phyloP scores from a whole-genome alignment of 2,329 filamentous ascomycete species.

The Fusarium sp. region DNA sequence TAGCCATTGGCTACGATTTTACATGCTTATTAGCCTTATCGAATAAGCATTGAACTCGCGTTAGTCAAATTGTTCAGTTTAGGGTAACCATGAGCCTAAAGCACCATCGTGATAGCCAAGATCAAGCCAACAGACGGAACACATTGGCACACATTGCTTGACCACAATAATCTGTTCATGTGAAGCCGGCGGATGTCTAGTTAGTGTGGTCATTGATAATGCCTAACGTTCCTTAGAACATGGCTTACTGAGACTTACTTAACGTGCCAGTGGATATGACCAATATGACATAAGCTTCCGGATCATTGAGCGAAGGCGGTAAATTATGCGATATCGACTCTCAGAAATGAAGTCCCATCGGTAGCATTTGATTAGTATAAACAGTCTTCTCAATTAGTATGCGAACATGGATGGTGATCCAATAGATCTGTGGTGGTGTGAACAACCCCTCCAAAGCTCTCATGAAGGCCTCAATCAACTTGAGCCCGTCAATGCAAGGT shows the following conservation, averaged over 20 bases:
- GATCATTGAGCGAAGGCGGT: background rate
- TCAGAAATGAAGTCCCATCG: background rate
- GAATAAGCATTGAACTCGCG: background rate
- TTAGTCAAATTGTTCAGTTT: background rate
- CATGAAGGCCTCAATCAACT: background rate
- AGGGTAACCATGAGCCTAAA: background rate
- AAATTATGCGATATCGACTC: background rate
- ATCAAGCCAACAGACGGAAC: background rate
- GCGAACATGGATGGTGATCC: background rate
- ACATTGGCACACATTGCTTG: background rate
- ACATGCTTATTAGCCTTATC: background rate
- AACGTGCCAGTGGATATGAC: background rate
- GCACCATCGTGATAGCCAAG: background rate
- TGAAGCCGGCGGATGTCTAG: background rate
- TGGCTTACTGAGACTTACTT: slow-evolving; percentile 29
- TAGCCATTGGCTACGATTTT: background rate
- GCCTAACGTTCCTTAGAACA: background rate
- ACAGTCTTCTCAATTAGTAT: background rate
- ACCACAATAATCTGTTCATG: background rate
- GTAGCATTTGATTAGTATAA: background rate
- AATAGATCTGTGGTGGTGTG: background rate
- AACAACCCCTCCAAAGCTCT: background rate
- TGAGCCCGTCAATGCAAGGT: background rate
- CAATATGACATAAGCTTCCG: slow-evolving; percentile 12
- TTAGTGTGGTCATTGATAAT: background rate